A percentile compares a stretch with the other conserved stretches of the same genome.
Conservation (phyloP, 2,329 filamentous ascomycete genomes). For the Stagonosporopsis vannaccii region DNA sequence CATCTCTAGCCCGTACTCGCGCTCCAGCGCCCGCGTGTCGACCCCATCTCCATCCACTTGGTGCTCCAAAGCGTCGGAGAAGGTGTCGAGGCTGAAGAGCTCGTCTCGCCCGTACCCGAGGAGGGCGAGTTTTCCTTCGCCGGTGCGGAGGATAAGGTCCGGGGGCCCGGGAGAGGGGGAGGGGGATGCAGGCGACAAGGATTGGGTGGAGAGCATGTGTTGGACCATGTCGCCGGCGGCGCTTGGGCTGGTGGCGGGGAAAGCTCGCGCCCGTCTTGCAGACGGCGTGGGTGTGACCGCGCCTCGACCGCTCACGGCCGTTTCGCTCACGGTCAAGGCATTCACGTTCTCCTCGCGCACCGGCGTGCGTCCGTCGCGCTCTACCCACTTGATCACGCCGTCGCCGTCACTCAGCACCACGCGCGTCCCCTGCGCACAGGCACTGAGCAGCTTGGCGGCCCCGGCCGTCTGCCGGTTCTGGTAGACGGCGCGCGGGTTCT, state of each 20-base stretch:
- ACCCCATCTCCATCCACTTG: slow-evolving; percentile 50
- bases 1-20: slow-evolving; percentile 74
- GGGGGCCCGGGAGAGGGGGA: slow-evolving; percentile 13
- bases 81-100: slow-evolving; percentile 39
- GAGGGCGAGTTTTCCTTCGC: slow-evolving; percentile 77
- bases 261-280: too few species aligned
- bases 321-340: too few species aligned
- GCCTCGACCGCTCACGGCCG: too few species aligned
- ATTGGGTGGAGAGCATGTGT: slow-evolving; percentile 71
- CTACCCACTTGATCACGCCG: slow-evolving; percentile 88
- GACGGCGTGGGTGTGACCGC: too few species aligned
- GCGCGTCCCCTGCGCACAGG: slow-evolving; percentile 80
- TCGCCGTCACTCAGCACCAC: slow-evolving; percentile 85
- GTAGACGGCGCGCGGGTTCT: slow-evolving; percentile 53
- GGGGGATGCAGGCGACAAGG: too few species aligned
- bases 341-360: too few species aligned
- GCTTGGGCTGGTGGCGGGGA: too few species aligned
- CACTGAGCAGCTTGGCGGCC: slow-evolving; percentile 79
- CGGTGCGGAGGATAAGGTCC: slow-evolving; percentile 86
- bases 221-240: slow-evolving; percentile 64
- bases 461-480: slow-evolving; percentile 83
- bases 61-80: slow-evolving; percentile 45
- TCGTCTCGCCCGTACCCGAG: slow-evolving; percentile 57
- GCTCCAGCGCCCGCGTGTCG: slow-evolving; percentile 60
- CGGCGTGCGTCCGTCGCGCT: slow-evolving; percentile 75